Percentiles rank a stretch among this genome's conserved stretches.
Conservation (phyloP, 257 asterid species). For the Salvia splendens region DNA sequence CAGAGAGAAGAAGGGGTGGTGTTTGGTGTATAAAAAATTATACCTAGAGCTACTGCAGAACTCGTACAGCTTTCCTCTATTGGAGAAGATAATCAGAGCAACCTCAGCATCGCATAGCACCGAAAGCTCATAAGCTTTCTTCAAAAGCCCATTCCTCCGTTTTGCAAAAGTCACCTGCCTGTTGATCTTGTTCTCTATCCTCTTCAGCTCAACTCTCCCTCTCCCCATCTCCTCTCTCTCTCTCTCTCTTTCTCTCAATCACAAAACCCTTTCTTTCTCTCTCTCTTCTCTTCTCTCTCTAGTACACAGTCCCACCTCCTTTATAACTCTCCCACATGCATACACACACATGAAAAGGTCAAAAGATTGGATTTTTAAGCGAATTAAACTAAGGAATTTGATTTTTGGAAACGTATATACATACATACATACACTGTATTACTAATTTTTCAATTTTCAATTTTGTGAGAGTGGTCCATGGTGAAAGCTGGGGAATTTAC, state of each 20-base stretch:
- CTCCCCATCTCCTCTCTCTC: slow-evolving; percentile 74
- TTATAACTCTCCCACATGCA: slow-evolving; percentile 33
- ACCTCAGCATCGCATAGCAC: slow-evolving; percentile 96
- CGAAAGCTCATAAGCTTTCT: slow-evolving; percentile 96
- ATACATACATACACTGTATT: no score
- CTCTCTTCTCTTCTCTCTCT: slow-evolving; percentile 32
- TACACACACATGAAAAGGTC: slow-evolving; percentile 35
- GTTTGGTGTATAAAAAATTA: slow-evolving; percentile 35
- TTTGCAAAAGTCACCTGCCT: slow-evolving; percentile 96
- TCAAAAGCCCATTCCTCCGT: slow-evolving; percentile 88
- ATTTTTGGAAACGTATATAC: no score
- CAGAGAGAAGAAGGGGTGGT: slow-evolving; percentile 8
- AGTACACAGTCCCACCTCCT: slow-evolving; percentile 31
- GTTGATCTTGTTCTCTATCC: slow-evolving; percentile 96
- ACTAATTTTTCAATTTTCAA: no score
- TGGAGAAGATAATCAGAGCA: slow-evolving; percentile 97
- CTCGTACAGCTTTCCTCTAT: slow-evolving; percentile 98
- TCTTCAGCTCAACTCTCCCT: slow-evolving; percentile 89
- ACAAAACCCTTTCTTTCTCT: slow-evolving; percentile 27
- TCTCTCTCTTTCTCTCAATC: slow-evolving; percentile 27
- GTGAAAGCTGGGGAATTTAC: slow-evolving; percentile 26
- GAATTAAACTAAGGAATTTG: no score
- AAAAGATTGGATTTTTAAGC: not conserved
- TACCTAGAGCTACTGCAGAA: slow-evolving; percentile 99
- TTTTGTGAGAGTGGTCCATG: slow-evolving; percentile 1